Evolutionary conservation across 352 stramenopile genomes (phyloP), one percentile per base, ranked within the genome.

Genomic region (Elongisporangium anandrum): DNA sequence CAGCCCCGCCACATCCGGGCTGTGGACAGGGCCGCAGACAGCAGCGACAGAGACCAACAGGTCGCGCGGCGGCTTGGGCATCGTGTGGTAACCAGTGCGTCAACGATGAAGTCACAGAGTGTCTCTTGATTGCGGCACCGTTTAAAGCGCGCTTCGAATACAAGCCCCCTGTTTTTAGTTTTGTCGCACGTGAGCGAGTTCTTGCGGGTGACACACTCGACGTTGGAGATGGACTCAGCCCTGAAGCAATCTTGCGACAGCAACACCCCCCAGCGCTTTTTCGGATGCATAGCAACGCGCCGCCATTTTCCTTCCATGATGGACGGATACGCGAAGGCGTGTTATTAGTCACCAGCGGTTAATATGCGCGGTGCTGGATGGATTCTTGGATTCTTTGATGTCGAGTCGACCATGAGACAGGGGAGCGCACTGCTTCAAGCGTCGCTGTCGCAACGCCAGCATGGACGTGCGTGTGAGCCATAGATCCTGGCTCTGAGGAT

Each of bases 1-100:
- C 0, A 74, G 52, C 21, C 63, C 63, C 22, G 54, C 57, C n/a
- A 74, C 15, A 16, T 41, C 56, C 13, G 54, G 54, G 20, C 34
- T 12, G 10, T 12, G 17, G 34, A 45, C 34, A 45, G 54, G 54
- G 20, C 34, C 13, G 10, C 34, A 45, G 34, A 45, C 34, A 45
- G 34, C 34, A 17, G 34, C 34, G 17, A 45, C 34, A 45, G 34
- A 16, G 34, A 45, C 34, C 13, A 45, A 45, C 34, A 45, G 34
- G 34, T 45, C 34, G 13, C 34, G 34, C 34, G 34, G 34, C 34
- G 34, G 34, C 34, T 45, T 45, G 34, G 34, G 34, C 34, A 45
- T 45, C 34, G 34, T 45, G 34, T 45, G 34, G 34, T 45, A 45
- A 45, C 34, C 10, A 17, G 34, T 17, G 34, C 34, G 34, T 45